Evolutionary conservation across 2,329 filamentous ascomycete genomes (phyloP), one percentile per base, ranked within the genome.

Genomic region (Cordyceps pruinosa): DNA sequence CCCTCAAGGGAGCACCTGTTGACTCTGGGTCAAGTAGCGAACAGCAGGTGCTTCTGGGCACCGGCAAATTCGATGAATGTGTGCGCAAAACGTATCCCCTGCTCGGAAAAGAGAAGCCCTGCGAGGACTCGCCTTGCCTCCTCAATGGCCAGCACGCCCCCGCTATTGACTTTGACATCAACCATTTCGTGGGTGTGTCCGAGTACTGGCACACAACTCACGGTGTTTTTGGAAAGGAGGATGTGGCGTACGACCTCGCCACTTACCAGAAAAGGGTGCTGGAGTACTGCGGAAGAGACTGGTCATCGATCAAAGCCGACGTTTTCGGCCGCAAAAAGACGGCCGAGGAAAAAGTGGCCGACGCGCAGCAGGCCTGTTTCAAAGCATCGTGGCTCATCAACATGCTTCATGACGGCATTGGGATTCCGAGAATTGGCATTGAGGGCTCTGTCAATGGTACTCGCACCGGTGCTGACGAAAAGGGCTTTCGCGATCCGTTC

Each of bases 121-220:
- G 94, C 67, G 74, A 82, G 5, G 88, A 96, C 66, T 74, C 86
- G 26, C 94, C 95, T 0, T 99, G 94, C 70, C 76, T 99, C 34
- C 78, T 99, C 39, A 90, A 97, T 64, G 92, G 94, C 1, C 85
- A 93, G 61, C 91, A 97, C 68, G 91, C 94, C 1, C 94, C 94
- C 1, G 89, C 90, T 4, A 97, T 99, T 62, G 94, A 99, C 69
- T 99, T 97, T 67, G 87, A 94, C 61, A 86, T 97, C 35, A 99
- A 99, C 66, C 95, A 97, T 70, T 99, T 99, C 66, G 87, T 99
- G 28, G 94, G 94, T 12, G 93, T 99, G 4, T 97, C 93, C 1
- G 94, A 99, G 69, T 99, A 96, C 72, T 99, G 94, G 93, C 94
- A 99, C 70, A 96, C 93, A 0, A 99, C 94, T 0, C 94, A 99